A percentile compares a stretch with the other conserved stretches of the same genome.
Evolutionary conservation across 768 basidiomycete genomes (phyloP).

Genomic region (Termitomyces sp.): DNA sequence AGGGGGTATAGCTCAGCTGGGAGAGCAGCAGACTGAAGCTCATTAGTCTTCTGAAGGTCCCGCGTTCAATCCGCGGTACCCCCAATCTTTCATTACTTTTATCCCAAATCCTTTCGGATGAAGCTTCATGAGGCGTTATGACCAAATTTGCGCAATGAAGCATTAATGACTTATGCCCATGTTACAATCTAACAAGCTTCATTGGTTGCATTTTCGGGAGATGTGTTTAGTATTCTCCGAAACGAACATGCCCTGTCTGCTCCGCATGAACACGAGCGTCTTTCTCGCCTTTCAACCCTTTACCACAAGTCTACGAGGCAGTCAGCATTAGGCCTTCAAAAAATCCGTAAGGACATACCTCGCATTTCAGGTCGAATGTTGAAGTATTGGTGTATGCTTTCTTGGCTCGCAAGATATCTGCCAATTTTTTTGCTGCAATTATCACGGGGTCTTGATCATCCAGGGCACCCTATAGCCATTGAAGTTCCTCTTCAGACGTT

Average conservation of each 20-base stretch:
- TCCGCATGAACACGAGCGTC: conserved; percentile 85
- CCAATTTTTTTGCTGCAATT: conserved; percentile 63
- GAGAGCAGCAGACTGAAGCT: conserved; percentile 63
- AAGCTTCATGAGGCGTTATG: too few relatives aligned
- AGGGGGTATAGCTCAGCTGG: conserved; percentile 63
- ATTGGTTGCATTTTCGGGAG: not conserved
- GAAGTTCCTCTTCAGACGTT: not conserved
- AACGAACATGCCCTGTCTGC: conserved; percentile 78
- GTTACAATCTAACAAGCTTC: too few relatives aligned
- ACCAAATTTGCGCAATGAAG: too few relatives aligned
- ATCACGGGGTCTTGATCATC: conserved; percentile 49
- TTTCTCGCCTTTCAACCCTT: conserved; percentile 90
- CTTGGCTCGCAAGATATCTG: conserved; percentile 63
- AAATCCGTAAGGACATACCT: conserved; percentile 41
- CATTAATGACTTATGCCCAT: too few relatives aligned
- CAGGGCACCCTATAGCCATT: conserved; percentile 19
- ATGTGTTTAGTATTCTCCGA: conserved; percentile 66
- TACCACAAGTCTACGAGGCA: conserved; percentile 60
- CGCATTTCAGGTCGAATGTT: conserved; percentile 87
- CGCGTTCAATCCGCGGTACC: conserved; percentile 72
- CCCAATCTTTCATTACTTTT: conserved; percentile 28
- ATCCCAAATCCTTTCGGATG: too few relatives aligned
- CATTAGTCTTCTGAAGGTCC: conserved; percentile 51
- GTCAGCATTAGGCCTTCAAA: not conserved
- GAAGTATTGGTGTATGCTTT: conserved; percentile 88